Evolutionary conservation across 768 basidiomycete species (phyloP).

Genomic region (Boletus insuetus): DNA sequence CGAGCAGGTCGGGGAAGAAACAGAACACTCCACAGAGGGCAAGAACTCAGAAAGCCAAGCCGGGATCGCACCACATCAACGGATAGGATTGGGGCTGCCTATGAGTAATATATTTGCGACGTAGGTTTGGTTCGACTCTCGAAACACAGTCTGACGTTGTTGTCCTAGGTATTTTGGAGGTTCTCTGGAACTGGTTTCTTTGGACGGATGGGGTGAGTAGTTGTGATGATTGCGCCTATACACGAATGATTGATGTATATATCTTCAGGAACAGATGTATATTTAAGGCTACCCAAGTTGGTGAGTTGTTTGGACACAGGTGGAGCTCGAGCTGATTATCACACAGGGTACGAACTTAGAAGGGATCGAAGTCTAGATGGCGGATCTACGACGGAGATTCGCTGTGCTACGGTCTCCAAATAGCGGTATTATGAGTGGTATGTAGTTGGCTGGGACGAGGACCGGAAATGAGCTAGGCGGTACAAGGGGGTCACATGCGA

Average conservation of each 20-base stretch:
- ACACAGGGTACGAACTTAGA: slow-evolving; percentile 79
- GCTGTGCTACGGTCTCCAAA: no score
- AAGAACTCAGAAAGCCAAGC: slow-evolving; percentile 42
- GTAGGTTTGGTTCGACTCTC: slow-evolving; percentile 36
- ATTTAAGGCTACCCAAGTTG: slow-evolving; percentile 75
- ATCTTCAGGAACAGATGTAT: slow-evolving; percentile 73
- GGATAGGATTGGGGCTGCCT: slow-evolving; percentile 79
- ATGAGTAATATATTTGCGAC: slow-evolving; percentile 90
- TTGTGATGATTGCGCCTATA: not conserved
- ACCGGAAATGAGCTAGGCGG: slow-evolving; percentile 10
- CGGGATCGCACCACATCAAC: slow-evolving; percentile 51
- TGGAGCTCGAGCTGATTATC: not conserved
- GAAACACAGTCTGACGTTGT: not conserved
- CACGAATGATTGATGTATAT: slow-evolving; percentile 1
- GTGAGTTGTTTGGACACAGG: slow-evolving; percentile 39
- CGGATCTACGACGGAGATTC: slow-evolving; percentile 1
- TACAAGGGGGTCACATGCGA: not conserved
- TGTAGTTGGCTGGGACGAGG: not conserved
- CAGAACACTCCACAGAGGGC: slow-evolving; percentile 18
- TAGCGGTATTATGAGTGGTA: no score
- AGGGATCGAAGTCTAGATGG: slow-evolving; percentile 67
- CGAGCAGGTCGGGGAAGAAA: slow-evolving; percentile 58
- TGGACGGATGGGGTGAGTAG: slow-evolving; percentile 79
- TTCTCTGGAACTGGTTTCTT: slow-evolving; percentile 69
- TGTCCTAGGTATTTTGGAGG: slow-evolving; percentile 74